Evolutionary conservation across 148 eudicot genomes (phyloP).

Genomic region (Gaultheria prostrata): DNA sequence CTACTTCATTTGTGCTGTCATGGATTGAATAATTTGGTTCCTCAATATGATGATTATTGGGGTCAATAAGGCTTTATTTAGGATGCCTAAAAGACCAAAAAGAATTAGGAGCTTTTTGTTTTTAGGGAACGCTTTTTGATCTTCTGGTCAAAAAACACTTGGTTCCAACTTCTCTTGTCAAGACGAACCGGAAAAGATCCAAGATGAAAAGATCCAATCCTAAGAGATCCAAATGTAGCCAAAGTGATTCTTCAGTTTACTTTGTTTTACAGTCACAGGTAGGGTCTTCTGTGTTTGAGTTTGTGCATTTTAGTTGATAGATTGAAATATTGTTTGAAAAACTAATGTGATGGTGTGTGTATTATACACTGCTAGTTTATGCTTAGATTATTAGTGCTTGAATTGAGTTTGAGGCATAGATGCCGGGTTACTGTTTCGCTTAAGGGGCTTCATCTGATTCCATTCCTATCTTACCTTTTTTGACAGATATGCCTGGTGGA

Average conservation of each 20-base stretch:
- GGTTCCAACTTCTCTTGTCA: background rate
- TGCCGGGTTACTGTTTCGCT: background rate
- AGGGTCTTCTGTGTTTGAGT: background rate
- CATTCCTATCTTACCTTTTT: background rate
- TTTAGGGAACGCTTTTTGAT: background rate
- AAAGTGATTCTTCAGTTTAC: background rate
- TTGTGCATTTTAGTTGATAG: background rate
- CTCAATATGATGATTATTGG: background rate
- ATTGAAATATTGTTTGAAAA: background rate
- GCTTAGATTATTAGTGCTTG: background rate
- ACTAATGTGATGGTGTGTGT: background rate
- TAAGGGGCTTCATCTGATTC: background rate
- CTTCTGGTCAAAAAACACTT: background rate
- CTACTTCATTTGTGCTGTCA: background rate
- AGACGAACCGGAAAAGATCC: background rate
- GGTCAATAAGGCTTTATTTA: background rate
- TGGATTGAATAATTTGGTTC: background rate
- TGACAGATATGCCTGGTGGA: background rate
- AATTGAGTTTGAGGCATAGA: background rate
- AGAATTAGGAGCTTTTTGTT: background rate
- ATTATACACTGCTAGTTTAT: background rate
- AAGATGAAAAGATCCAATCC: background rate
- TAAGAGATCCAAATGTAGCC: background rate
- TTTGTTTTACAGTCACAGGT: background rate
- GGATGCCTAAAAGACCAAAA: background rate